Evolutionary conservation across 495 filamentous ascomycete genomes (phyloP).

Genomic region (Penicillium longicatenatum): DNA sequence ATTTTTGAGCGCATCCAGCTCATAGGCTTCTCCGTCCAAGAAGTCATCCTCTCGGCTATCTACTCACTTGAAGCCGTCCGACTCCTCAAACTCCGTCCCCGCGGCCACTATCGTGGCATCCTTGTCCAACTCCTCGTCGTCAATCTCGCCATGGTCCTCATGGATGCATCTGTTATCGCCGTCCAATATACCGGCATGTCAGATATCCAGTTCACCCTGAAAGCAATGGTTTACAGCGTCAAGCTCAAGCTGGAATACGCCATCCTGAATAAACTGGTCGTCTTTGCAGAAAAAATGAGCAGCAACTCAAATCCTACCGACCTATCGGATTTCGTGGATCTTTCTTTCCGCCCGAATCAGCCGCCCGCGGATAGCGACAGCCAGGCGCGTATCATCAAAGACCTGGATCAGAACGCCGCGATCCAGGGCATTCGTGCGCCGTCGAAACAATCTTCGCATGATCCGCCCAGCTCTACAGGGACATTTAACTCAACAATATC

Average conservation of each 20-base stretch:
- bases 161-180: constrained; percentile 47
- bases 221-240: constrained; percentile 54
- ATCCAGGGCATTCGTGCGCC: constrained; percentile 6
- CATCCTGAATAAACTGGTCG: constrained; percentile 50
- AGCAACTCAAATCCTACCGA: constrained; percentile 27
- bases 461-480: constrained; percentile 5
- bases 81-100: constrained; percentile 41
- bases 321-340: constrained; percentile 33
- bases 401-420: constrained; percentile 6
- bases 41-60: constrained; percentile 51
- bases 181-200: constrained; percentile 48
- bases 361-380: constrained; percentile 22
- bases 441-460: constrained; percentile 21
- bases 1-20: constrained; percentile 56
- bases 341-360: constrained; percentile 20
- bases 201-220: constrained; percentile 52
- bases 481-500: background rate
- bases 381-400: constrained; percentile 12
- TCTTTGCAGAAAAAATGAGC: constrained; percentile 24
- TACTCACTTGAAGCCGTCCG: constrained; percentile 50
- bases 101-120: constrained; percentile 34
- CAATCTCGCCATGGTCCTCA: constrained; percentile 47
- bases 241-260: constrained; percentile 60
- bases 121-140: constrained; percentile 52
- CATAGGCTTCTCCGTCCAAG: constrained; percentile 51